These are phyloP conservation scores for Kitagawia praeruptora DNA, from an alignment of 129 eudicot genomes.

Conservation along the genomic window DNA sequence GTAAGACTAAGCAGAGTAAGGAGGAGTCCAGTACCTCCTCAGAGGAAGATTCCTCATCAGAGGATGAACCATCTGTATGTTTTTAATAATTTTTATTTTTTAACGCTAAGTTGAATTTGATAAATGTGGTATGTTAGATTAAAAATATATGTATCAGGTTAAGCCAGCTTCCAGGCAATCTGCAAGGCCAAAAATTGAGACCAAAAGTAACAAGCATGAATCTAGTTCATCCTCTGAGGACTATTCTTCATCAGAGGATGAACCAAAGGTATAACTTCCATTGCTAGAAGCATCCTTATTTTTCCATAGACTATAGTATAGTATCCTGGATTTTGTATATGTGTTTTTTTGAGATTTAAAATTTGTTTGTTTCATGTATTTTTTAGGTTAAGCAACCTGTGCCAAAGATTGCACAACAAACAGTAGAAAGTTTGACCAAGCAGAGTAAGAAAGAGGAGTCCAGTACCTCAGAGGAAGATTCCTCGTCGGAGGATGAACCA, in stretches of 20 bases:
- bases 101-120: neutral
- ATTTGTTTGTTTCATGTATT: neutral
- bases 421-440: neutral
- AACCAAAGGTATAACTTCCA: conserved; percentile 20
- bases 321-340: too few relatives aligned
- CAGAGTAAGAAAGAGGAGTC: conserved; percentile 17
- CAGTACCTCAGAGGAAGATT: conserved; percentile 10
- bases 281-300: too few relatives aligned
- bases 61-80: neutral
- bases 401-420: neutral
- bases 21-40: conserved; percentile 21
- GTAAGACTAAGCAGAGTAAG: neutral
- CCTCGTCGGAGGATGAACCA: neutral
- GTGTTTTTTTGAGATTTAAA: neutral
- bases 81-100: neutral
- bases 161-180: too few relatives aligned
- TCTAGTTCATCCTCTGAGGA: too few relatives aligned
- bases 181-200: too few relatives aligned
- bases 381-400: conserved; percentile 9
- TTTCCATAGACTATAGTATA: too few relatives aligned
- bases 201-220: too few relatives aligned
- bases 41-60: neutral
- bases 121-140: too few relatives aligned
- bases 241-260: conserved; percentile 15
- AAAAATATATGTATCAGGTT: too few relatives aligned